These are phyloP conservation scores for Selaginella tamariscina DNA, from an alignment of 75 land plant species.

Conservation along the genomic window DNA sequence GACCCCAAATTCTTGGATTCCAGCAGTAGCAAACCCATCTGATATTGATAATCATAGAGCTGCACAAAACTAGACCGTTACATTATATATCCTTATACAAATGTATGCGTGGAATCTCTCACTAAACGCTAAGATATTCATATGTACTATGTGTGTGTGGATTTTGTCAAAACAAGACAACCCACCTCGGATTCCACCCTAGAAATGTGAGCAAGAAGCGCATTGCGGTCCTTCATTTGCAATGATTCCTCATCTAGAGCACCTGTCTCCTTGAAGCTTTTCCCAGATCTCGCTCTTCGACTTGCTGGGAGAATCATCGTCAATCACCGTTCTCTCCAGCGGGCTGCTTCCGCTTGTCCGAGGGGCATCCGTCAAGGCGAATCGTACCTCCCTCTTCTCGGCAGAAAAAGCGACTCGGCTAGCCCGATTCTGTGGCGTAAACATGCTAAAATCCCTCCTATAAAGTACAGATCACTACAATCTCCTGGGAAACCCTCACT, in stretches of 20 bases:
- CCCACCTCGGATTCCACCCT: conserved; percentile 68
- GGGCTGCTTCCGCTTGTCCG: conserved; percentile 26
- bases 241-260: conserved; percentile 54
- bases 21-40: conserved; percentile 85
- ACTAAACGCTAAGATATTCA: no score
- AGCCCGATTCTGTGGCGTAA: conserved; percentile 49
- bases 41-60: conserved; percentile 88
- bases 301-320: conserved; percentile 11
- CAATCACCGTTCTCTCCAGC: conserved; percentile 7
- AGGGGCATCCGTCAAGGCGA: background rate
- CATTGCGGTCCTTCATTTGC: conserved; percentile 60
- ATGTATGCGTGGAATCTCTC: no score
- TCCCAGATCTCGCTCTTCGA: conserved; percentile 55
- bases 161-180: background rate
- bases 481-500: no score
- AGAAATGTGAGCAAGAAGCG: conserved; percentile 36
- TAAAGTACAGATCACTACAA: no score
- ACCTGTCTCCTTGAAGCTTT: conserved; percentile 61
- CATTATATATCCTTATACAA: no score
- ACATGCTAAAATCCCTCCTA: no score
- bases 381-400: conserved; percentile 12
- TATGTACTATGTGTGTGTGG: no score
- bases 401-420: conserved; percentile 15
- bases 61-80: conserved; percentile 23
- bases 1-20: conserved; percentile 71